These are phyloP conservation scores for Xylaria nigripes DNA, from an alignment of 495 filamentous ascomycete genomes.

Conservation along the genomic window DNA sequence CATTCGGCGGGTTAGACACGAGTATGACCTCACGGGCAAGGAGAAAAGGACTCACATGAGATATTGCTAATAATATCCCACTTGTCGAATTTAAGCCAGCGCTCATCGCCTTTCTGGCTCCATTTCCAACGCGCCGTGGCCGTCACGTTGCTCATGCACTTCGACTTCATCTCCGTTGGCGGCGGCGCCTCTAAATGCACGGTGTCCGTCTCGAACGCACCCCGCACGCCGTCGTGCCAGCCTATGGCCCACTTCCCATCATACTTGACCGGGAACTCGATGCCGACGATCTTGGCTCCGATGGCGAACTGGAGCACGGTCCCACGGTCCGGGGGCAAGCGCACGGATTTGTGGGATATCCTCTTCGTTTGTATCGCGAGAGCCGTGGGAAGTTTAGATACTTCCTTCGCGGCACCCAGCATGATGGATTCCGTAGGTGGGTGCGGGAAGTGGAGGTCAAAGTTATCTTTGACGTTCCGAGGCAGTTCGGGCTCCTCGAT, in stretches of 20 bases:
- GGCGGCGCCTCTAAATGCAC: constrained; percentile 33
- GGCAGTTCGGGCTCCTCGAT: constrained; percentile 23
- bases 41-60: constrained; percentile 33
- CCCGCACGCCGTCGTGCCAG: constrained; percentile 38
- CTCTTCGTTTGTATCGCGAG: constrained; percentile 27
- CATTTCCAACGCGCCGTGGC: constrained; percentile 40
- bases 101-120: constrained; percentile 33
- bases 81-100: constrained; percentile 42
- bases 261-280: constrained; percentile 38
- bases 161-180: constrained; percentile 28
- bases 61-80: constrained; percentile 40
- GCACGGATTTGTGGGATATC: constrained; percentile 21
- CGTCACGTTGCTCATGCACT: constrained; percentile 27
- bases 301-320: constrained; percentile 32
- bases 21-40: background rate
- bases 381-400: constrained; percentile 28
- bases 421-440: constrained; percentile 24
- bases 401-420: constrained; percentile 23
- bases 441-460: constrained; percentile 38
- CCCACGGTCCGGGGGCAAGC: constrained; percentile 30
- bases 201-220: constrained; percentile 33
- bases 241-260: constrained; percentile 41
- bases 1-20: background rate
- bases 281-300: constrained; percentile 36
- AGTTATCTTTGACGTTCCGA: constrained; percentile 27